These are phyloP conservation scores for Beauveria rudraprayagi DNA, from an alignment of 2,329 filamentous ascomycete genomes.

Conservation along the genomic window DNA sequence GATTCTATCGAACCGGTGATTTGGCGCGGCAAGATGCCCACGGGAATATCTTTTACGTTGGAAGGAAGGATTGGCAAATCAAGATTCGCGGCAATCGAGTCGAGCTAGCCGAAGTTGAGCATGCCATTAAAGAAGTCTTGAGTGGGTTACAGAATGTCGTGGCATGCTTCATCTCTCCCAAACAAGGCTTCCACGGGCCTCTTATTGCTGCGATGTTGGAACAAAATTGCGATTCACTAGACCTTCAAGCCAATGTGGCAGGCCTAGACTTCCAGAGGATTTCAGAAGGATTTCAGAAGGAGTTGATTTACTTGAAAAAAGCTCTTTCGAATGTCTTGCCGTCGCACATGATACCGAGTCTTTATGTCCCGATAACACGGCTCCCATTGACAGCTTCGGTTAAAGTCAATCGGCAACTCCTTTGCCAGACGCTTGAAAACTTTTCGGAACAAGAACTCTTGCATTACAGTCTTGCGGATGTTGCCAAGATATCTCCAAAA, in stretches of 20 bases:
- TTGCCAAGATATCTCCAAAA: not conserved
- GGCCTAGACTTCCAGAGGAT: not conserved
- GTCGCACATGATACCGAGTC: conserved; percentile 14
- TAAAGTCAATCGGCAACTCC: conserved; percentile 12
- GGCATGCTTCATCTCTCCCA: not conserved
- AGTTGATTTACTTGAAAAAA: conserved; percentile 1
- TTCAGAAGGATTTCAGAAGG: not conserved
- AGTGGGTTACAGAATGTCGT: not conserved
- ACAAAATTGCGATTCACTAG: not conserved
- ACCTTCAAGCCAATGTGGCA: not conserved
- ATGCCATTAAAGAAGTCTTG: conserved; percentile 2
- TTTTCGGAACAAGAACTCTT: not conserved
- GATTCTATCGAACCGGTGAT: conserved; percentile 38
- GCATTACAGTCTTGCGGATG: not conserved
- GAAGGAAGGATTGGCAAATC: conserved; percentile 46
- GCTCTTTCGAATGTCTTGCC: conserved; percentile 6
- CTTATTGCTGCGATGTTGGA: not conserved
- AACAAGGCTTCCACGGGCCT: not conserved
- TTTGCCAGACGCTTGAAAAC: not conserved
- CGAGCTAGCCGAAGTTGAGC: conserved; percentile 28
- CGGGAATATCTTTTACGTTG: conserved; percentile 30
- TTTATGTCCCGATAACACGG: conserved; percentile 10
- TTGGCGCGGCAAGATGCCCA: conserved; percentile 29
- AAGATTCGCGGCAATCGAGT: conserved; percentile 48
- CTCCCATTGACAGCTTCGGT: conserved; percentile 13